Evolutionary conservation across 257 asterid genomes (phyloP).

Genomic region (Rauvolfia tetraphylla): DNA sequence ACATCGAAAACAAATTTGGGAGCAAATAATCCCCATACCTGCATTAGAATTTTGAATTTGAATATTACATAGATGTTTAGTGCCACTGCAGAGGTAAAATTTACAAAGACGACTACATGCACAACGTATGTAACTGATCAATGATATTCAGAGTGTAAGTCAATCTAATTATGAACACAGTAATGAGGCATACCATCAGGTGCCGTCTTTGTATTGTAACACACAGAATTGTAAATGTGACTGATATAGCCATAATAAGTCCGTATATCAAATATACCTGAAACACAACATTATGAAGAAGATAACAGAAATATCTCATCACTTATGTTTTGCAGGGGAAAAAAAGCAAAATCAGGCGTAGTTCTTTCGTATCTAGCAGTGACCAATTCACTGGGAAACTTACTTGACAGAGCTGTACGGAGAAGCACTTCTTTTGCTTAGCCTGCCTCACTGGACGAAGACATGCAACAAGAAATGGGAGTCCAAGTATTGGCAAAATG

Average conservation of each 20-base stretch:
- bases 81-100: neutral
- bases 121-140: neutral
- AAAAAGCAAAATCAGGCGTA: neutral
- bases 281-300: slow-evolving; percentile 11
- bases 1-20: slow-evolving; percentile 94
- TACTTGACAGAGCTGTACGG: slow-evolving; percentile 60
- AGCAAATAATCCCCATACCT: slow-evolving; percentile 99
- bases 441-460: slow-evolving; percentile 23
- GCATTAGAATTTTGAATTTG: slow-evolving; percentile 22
- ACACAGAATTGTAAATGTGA: slow-evolving; percentile 72
- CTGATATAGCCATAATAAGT: slow-evolving; percentile 47
- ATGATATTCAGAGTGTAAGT: neutral
- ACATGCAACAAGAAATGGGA: slow-evolving; percentile 64
- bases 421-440: slow-evolving; percentile 34
- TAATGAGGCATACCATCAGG: slow-evolving; percentile 61
- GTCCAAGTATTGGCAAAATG: slow-evolving; percentile 79
- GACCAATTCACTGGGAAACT: slow-evolving; percentile 6
- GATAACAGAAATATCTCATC: neutral
- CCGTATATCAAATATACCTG: slow-evolving; percentile 89
- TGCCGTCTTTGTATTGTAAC: slow-evolving; percentile 89
- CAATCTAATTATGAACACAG: neutral
- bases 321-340: neutral
- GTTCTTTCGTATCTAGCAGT: neutral
- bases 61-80: neutral
- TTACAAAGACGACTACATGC: neutral